Base-by-base conservation (phyloP, 495 filamentous ascomycete species). In the Xylaria sp. region DNA sequence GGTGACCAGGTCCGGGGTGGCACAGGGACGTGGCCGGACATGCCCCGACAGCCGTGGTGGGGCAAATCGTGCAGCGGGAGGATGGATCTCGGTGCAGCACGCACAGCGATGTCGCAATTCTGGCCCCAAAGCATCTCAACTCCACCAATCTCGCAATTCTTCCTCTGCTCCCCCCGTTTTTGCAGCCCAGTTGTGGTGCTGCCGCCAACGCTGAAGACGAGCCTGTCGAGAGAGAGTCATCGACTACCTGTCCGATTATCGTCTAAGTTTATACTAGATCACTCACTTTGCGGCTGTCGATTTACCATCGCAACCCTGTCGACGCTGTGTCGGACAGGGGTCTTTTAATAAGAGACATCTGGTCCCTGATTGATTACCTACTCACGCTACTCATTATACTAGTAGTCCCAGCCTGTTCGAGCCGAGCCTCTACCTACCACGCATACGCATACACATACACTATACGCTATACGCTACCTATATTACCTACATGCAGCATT, bases 21-120 rank as follows among this genome's bases (percentile, higher is more conserved):
- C 17, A 17, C n/a, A 17, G 44, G 21, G 14, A 2, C 2, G 50
- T 21, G 35, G 65, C 17, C 35, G 33, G 65, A 19, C 19, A 21
- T 35, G 41, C 64, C 66, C 69, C 69, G 69, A 71, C 61, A 71
- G 69, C 69, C 69, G 69, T 50, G 26, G 69, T 66, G 61, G 69
- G 69, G 35, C 52, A 70, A 21, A 44, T 31, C 61, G 35, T 58
- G 48, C 61, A 71, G 61, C 69, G 50, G 59, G 68, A 71, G 58
- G 67, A 65, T 53, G 69, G 69, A 71, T 71, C 69, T 71, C 69
- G 69, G 69, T 71, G 48, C 50, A 66, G 35, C 11, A 43, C 48
- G 48, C 37, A 65, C 52, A 71, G 69, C 69, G 69, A 71, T 71
- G 69, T 71, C 69, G 69, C 69, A 71, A 71, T 71, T 65, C 50